A percentile compares a stretch with the other conserved stretches of the same genome.
phyloP scores from a whole-genome alignment of 2,329 filamentous ascomycete genomes.

The Emergomyces pasteurianus region DNA sequence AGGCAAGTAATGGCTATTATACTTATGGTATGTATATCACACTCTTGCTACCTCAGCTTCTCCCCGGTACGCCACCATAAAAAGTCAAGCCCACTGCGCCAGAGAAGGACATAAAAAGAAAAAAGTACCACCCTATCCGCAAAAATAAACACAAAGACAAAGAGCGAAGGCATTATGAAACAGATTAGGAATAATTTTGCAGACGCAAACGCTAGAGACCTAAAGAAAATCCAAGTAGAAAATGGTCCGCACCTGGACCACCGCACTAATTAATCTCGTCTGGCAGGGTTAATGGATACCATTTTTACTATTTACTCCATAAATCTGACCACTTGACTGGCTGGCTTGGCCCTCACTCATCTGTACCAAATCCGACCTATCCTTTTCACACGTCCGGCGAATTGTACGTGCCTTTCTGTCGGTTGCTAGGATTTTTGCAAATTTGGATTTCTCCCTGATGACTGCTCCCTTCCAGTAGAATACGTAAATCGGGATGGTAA shows the following conservation, averaged over 20 bases:
- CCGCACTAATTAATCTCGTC: neutral
- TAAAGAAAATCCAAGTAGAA: neutral
- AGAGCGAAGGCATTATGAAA: neutral
- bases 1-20: neutral
- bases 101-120: neutral
- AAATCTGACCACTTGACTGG: neutral
- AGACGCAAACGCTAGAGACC: neutral
- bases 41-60: neutral
- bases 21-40: neutral
- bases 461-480: conserved; percentile 53
- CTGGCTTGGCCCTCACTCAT: neutral
- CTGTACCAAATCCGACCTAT: neutral
- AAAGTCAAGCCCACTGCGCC: neutral
- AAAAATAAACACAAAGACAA: neutral
- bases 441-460: conserved; percentile 48
- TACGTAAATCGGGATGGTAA: conserved; percentile 52
- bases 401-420: conserved; percentile 21
- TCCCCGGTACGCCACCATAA: neutral
- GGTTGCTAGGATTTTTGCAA: conserved; percentile 49
- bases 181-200: neutral
- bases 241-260: too few relatives aligned
- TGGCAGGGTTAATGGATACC: neutral
- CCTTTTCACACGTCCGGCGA: neutral
- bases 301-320: neutral
- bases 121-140: neutral